Evolutionary conservation across 2,329 filamentous ascomycete species (phyloP).

Genomic region (Chrysoporthe austroafricana): DNA sequence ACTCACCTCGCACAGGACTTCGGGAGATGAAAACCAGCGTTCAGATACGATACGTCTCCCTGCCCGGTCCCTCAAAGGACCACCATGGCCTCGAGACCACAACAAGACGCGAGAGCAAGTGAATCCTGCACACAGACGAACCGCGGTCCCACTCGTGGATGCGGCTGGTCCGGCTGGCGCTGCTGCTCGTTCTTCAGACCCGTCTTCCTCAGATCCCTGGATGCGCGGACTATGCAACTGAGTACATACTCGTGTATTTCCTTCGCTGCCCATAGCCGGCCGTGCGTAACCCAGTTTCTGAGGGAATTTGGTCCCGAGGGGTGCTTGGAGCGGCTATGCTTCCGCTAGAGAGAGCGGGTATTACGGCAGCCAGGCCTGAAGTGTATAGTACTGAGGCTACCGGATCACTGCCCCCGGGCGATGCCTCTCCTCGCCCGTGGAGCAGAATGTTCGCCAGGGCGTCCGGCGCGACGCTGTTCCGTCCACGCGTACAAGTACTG

Average conservation of each 20-base stretch:
- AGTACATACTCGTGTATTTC: conserved; percentile 51
- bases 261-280: neutral
- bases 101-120: conserved; percentile 62
- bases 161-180: conserved; percentile 26
- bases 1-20: neutral
- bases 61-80: conserved; percentile 43
- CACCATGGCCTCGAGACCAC: conserved; percentile 61
- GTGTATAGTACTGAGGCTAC: too few species aligned
- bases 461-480: neutral
- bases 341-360: neutral
- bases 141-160: conserved; percentile 21
- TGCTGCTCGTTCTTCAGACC: conserved; percentile 65
- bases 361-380: neutral
- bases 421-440: too few species aligned
- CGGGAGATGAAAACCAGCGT: conserved; percentile 45
- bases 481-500: neutral
- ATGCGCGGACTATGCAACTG: conserved; percentile 66
- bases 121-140: conserved; percentile 29
- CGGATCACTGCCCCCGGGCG: too few species aligned
- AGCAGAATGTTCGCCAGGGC: neutral
- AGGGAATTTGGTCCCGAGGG: too few species aligned
- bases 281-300: too few species aligned
- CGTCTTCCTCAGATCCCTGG: conserved; percentile 59
- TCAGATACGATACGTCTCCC: conserved; percentile 68
- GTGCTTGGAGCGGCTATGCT: too few species aligned